Percentiles rank a stretch among this genome's conserved stretches.
Evolutionary conservation across 2,329 filamentous ascomycete genomes (phyloP).

Genomic region (Penicillium sp.): DNA sequence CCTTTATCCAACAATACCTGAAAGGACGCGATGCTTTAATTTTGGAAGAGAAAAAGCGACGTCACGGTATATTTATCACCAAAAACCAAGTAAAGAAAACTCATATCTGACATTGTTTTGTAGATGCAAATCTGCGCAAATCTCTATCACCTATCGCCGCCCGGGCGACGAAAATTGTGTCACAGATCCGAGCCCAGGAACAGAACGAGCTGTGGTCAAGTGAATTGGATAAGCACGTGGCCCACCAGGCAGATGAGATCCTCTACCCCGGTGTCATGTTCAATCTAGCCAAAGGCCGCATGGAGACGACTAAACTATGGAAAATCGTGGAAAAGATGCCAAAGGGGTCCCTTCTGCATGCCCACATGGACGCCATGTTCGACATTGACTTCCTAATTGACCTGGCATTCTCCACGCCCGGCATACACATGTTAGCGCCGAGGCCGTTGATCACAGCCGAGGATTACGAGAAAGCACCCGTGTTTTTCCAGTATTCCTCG

Average conservation of each 20-base stretch:
- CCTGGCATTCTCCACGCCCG: conserved; percentile 66
- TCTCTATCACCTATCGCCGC: conserved; percentile 73
- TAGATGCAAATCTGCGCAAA: conserved; percentile 34
- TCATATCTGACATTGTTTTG: conserved; percentile 1
- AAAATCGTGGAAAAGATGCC: conserved; percentile 81
- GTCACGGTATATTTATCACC: conserved; percentile 61
- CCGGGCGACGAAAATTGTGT: conserved; percentile 76
- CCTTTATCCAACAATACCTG: conserved; percentile 80
- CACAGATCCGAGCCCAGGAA: conserved; percentile 75
- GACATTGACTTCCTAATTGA: conserved; percentile 78
- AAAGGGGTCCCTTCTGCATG: conserved; percentile 70
- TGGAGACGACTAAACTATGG: conserved; percentile 84
- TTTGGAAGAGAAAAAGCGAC: conserved; percentile 73
- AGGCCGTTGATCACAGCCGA: conserved; percentile 55
- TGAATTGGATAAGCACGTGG: conserved; percentile 67
- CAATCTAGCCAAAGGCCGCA: conserved; percentile 75
- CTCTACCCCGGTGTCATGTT: conserved; percentile 94
- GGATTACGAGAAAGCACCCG: conserved; percentile 53
- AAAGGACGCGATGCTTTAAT: conserved; percentile 73
- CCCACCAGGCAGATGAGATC: conserved; percentile 59
- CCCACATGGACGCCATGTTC: conserved; percentile 88
- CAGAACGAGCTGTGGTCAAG: conserved; percentile 72
- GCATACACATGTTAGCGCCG: conserved; percentile 67
- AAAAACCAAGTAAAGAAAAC: conserved; percentile 11
- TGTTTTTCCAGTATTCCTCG: conserved; percentile 63